Percentiles rank a stretch among this genome's conserved stretches.
Conservation (phyloP, 306 rosid species). For the Prunus kanzakura region DNA sequence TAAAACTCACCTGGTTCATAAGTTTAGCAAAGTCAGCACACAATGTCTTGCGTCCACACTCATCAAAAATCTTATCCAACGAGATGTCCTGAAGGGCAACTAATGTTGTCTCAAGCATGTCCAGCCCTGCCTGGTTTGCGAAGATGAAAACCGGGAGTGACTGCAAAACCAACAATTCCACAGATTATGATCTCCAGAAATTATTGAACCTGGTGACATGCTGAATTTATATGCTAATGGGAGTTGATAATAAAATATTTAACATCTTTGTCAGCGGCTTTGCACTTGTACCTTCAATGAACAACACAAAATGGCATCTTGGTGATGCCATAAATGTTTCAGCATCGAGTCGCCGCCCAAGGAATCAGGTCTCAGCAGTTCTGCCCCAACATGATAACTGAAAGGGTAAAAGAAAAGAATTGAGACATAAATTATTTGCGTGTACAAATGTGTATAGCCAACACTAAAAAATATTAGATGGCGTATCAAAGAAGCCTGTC, state of each 20-base stretch:
- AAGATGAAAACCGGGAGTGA: slow-evolving; percentile 75
- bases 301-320: slow-evolving; percentile 90
- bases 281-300: slow-evolving; percentile 55
- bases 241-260: background rate
- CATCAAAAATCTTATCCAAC: slow-evolving; percentile 84
- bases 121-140: slow-evolving; percentile 94
- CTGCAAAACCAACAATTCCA: slow-evolving; percentile 36
- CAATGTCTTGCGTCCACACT: slow-evolving; percentile 78
- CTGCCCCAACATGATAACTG: slow-evolving; percentile 70
- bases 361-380: slow-evolving; percentile 64
- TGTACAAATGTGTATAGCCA: background rate
- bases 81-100: slow-evolving; percentile 94
- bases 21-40: slow-evolving; percentile 74
- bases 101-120: slow-evolving; percentile 92
- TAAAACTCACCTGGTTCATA: slow-evolving; percentile 71
- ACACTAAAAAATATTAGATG: no score
- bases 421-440: background rate
- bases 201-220: background rate
- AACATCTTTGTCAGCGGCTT: background rate
- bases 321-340: slow-evolving; percentile 88
- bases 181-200: background rate
- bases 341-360: slow-evolving; percentile 55
- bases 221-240: background rate
- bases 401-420: background rate
- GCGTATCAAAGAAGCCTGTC: background rate